Base-by-base conservation (phyloP, 1,284 basidiomycete species). In the Cutaneotrichosporon cutaneum region DNA sequence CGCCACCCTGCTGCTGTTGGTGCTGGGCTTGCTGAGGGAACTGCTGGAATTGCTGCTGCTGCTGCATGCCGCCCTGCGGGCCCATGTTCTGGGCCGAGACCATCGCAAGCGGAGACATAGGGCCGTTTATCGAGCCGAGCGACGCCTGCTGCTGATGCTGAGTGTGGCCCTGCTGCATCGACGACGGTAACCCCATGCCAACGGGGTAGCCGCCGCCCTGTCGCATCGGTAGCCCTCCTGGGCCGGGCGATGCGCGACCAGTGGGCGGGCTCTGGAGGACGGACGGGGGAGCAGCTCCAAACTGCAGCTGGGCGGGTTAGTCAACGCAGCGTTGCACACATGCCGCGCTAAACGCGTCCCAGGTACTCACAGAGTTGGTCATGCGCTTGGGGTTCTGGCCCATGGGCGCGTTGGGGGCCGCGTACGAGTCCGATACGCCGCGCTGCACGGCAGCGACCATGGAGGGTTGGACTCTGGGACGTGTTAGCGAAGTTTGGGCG, bases 371-470 rank as follows among this genome's bases (percentile, higher is more conserved):
- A 14, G 47, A 54, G 50, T 33, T 56, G 18, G 65, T 66, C 59
- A 61, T 61, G 27, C 65, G 56, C 22, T 60, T 54, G 9, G 54
- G 48, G 51, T 59, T 59, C 39, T 42, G 39, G 57, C 30, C 59
- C 18, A 51, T 44, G 22, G 54, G 48, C 8, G 58, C 42, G 52
- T 22, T 26, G 11, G 57, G 47, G 18, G 35, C 32, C 5, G 32
- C 52, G 54, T 56, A 64, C 44, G 63, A 58, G 54, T 56, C 63
- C 7, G 66, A 58, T 10, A 62, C 63, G 35, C 62, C 61, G 24
- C 63, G 63, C 32, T 60, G 58, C 11, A 39, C 51, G 0, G 51
- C 24, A 2, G 60, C 60, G 6, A 35, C 42, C 48, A 63, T 51
- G 30, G 54, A 47, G 8, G 58, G 62, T 42, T 50, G 57, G 16